phyloP scores from a whole-genome alignment of 139 green algal species.

The Coelastrella sp. region DNA sequence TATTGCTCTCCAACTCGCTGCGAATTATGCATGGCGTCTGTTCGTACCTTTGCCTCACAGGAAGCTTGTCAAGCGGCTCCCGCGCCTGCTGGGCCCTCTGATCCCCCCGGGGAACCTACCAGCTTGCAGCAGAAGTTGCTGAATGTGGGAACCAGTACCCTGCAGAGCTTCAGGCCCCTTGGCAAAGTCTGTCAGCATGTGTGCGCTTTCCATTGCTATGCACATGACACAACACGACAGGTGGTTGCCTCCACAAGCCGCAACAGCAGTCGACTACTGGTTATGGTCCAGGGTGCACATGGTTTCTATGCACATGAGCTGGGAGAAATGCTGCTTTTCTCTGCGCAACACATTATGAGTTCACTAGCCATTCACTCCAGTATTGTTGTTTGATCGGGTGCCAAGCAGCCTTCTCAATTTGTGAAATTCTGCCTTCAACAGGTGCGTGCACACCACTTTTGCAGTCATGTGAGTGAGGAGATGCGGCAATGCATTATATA shows the following conservation, averaged over 20 bases:
- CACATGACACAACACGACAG: constrained; percentile 55
- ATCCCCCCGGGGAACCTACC: not conserved
- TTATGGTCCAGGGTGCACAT: too few relatives aligned
- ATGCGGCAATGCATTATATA: constrained; percentile 83
- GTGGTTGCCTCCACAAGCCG: constrained; percentile 29
- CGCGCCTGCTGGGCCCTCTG: not conserved
- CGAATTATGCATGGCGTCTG: too few relatives aligned
- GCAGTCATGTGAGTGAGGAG: constrained; percentile 71
- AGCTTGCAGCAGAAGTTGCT: constrained; percentile 19
- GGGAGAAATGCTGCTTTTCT: too few relatives aligned
- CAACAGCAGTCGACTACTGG: too few relatives aligned
- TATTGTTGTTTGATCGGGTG: too few relatives aligned
- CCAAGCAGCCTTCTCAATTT: too few relatives aligned
- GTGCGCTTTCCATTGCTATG: constrained; percentile 58
- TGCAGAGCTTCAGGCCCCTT: constrained; percentile 40
- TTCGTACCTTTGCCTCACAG: too few relatives aligned
- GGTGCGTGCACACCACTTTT: constrained; percentile 83
- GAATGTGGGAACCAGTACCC: constrained; percentile 19
- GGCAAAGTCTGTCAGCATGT: constrained; percentile 56
- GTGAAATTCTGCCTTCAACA: constrained; percentile 9
- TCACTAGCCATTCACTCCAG: too few relatives aligned
- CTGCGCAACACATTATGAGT: too few relatives aligned
- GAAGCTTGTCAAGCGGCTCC: constrained; percentile 15
- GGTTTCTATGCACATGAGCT: too few relatives aligned
- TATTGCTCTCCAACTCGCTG: too few relatives aligned